Conservation (phyloP, 1,284 basidiomycete species). For the Sporisorium graminicola region DNA sequence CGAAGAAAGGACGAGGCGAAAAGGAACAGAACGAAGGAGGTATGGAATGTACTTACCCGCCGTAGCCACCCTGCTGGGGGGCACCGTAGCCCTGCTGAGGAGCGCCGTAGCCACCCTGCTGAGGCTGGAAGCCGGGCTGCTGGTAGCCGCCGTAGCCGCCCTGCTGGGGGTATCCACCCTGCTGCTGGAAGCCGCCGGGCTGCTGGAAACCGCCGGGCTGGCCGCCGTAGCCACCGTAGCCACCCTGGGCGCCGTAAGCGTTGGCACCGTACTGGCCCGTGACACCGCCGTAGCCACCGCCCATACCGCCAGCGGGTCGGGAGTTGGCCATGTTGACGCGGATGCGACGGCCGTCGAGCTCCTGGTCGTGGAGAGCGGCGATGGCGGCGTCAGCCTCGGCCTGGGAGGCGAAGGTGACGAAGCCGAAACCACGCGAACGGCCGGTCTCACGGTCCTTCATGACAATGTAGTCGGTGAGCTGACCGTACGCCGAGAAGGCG, state of each 20-base stretch:
- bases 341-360: constrained; percentile 92
- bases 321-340: constrained; percentile 93
- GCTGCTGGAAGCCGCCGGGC: constrained; percentile 40
- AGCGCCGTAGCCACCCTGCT: constrained; percentile 57
- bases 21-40: constrained; percentile 1
- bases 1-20: background rate
- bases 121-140: constrained; percentile 56
- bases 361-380: constrained; percentile 83
- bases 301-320: constrained; percentile 72
- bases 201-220: constrained; percentile 57
- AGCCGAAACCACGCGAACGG: constrained; percentile 90
- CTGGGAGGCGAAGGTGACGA: constrained; percentile 75
- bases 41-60: constrained; percentile 36
- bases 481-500: constrained; percentile 67
- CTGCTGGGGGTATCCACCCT: constrained; percentile 51
- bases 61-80: constrained; percentile 58
- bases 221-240: constrained; percentile 50
- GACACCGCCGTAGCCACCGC: constrained; percentile 64
- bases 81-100: constrained; percentile 54
- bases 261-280: constrained; percentile 67
- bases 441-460: constrained; percentile 98
- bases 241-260: constrained; percentile 56
- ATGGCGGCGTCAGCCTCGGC: constrained; percentile 86
- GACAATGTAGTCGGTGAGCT: constrained; percentile 73
- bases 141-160: constrained; percentile 57